These are phyloP conservation scores for Plasmodium coatneyi DNA, from an alignment of 169 alveolate species.

Conservation along the genomic window DNA sequence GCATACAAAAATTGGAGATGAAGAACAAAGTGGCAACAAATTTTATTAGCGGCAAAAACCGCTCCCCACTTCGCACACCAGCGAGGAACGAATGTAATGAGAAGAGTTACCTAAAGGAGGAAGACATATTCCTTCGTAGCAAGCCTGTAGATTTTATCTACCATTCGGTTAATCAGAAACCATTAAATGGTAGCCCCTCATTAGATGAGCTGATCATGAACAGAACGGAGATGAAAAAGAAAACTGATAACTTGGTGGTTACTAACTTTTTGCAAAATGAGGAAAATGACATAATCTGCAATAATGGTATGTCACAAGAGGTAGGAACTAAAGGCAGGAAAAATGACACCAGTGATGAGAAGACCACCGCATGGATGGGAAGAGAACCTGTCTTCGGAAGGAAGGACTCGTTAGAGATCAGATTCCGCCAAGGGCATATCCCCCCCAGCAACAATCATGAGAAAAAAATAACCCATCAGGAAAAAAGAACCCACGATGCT, in stretches of 20 bases:
- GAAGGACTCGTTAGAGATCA: not conserved
- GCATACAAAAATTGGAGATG: not conserved
- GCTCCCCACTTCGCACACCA: not conserved
- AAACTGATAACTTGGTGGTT: not conserved
- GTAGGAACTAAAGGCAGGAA: not conserved
- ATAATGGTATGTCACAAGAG: not conserved
- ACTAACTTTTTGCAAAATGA: not conserved
- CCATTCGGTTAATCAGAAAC: not conserved
- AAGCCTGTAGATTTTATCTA: not conserved
- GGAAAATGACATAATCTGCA: not conserved
- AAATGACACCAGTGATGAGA: not conserved
- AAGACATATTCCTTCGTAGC: not conserved
- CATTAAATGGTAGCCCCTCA: not conserved
- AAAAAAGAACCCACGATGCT: not conserved
- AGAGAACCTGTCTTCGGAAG: not conserved
- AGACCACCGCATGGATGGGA: not conserved
- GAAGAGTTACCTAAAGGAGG: not conserved
- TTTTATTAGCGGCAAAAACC: not conserved
- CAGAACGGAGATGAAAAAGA: not conserved
- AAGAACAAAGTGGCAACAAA: not conserved
- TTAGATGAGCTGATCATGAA: not conserved
- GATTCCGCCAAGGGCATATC: not conserved
- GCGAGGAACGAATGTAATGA: not conserved
- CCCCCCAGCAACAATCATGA: not conserved
- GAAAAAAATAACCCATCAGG: not conserved